phyloP scores from a whole-genome alignment of 345 rosid genomes.

The Garcia nutans region DNA sequence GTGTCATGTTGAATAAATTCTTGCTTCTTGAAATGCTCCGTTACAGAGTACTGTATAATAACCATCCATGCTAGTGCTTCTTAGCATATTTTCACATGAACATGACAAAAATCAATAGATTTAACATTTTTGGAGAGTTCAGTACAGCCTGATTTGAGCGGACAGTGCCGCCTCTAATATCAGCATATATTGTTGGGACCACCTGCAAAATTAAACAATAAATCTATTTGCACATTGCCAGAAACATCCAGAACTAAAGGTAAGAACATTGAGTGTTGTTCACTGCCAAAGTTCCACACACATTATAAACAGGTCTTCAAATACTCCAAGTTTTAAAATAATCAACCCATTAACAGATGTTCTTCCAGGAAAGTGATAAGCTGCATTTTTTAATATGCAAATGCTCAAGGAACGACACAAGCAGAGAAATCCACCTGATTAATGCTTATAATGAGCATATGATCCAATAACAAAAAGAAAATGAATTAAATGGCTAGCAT shows the following conservation, averaged over 20 bases:
- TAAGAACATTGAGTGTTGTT: not conserved
- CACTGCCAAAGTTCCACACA: not conserved
- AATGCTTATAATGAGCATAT: not conserved
- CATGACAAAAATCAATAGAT: conserved; percentile 1
- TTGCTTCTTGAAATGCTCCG: conserved; percentile 72
- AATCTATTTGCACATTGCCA: conserved; percentile 8
- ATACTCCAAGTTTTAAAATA: not conserved
- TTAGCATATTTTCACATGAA: conserved; percentile 17
- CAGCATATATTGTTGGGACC: conserved; percentile 87
- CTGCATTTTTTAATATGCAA: not conserved
- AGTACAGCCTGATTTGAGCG: conserved; percentile 32
- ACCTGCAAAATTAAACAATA: conserved; percentile 47
- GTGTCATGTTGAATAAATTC: conserved; percentile 58
- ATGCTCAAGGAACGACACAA: not conserved
- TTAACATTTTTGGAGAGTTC: not conserved
- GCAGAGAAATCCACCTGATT: not conserved
- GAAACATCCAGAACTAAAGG: not conserved
- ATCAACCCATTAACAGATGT: not conserved
- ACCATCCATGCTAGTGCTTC: conserved; percentile 1
- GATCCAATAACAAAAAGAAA: not conserved
- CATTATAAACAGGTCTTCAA: not conserved
- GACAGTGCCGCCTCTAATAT: conserved; percentile 51
- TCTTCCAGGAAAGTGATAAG: not conserved
- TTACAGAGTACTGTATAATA: conserved; percentile 74
- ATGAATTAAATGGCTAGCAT: too few species aligned